Conservation (phyloP, 2,329 filamentous ascomycete genomes). For the Xylariomycetidae sp. region DNA sequence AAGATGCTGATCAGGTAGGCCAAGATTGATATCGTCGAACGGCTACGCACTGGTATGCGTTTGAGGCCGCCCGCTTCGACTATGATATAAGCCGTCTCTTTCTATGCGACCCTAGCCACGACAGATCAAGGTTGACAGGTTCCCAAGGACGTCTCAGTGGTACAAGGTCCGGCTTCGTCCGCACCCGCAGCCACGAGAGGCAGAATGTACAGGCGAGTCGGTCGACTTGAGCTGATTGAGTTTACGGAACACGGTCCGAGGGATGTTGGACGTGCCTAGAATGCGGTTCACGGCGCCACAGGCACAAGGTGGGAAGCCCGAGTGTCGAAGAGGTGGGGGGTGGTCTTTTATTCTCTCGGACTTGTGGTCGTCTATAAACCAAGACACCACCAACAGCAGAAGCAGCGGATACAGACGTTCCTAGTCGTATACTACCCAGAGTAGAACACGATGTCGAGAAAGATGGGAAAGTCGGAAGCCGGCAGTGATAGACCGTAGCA, state of each 20-base stretch:
- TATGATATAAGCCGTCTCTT: background rate
- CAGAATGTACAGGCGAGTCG: constrained; percentile 3
- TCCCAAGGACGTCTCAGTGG: constrained; percentile 3
- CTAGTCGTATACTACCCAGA: background rate
- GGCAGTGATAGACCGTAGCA: background rate
- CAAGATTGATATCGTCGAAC: constrained; percentile 1
- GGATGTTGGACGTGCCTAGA: no score
- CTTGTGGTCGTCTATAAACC: background rate
- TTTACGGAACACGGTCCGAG: constrained; percentile 2
- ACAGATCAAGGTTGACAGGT: constrained; percentile 3
- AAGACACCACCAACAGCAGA: no score
- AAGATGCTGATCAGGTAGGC: constrained; percentile 1
- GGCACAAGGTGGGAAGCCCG: no score
- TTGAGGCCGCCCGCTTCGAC: no score
- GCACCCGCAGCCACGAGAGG: constrained; percentile 13
- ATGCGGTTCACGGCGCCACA: no score
- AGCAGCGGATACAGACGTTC: no score
- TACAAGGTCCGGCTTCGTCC: constrained; percentile 6
- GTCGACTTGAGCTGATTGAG: constrained; percentile 3
- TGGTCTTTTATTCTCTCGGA: no score
- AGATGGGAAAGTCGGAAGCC: background rate
- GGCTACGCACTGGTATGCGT: no score
- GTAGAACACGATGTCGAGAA: background rate
- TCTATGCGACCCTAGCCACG: background rate
- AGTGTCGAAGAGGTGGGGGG: no score